phyloP scores from a whole-genome alignment of 1,284 basidiomycete species.

The Stereum hirsutum region DNA sequence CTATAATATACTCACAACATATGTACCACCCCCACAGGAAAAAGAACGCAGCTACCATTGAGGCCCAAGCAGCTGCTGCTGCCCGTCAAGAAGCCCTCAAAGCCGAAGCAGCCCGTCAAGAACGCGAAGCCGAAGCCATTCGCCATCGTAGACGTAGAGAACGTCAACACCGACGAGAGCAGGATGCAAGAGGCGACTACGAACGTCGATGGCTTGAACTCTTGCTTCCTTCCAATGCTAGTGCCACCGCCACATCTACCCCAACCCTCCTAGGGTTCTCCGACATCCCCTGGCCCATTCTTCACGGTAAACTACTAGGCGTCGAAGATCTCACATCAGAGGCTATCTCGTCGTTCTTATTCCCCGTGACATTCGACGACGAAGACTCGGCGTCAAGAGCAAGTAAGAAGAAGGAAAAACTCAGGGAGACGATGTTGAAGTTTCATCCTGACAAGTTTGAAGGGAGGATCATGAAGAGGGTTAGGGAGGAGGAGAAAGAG shows the following conservation, averaged over 20 bases:
- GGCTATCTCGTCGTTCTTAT: constrained; percentile 54
- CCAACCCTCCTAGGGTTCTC: constrained; percentile 30
- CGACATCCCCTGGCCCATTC: constrained; percentile 78
- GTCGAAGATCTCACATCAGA: constrained; percentile 48
- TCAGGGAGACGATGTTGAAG: constrained; percentile 65
- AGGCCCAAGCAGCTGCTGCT: constrained; percentile 48
- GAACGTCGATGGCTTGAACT: constrained; percentile 50
- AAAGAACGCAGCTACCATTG: constrained; percentile 57
- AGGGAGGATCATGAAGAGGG: constrained; percentile 52
- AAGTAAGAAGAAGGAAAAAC: constrained; percentile 42
- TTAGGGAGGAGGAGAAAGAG: constrained; percentile 55
- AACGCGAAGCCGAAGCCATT: constrained; percentile 41
- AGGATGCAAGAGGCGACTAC: constrained; percentile 43
- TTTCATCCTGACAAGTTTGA: constrained; percentile 89
- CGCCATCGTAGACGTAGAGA: constrained; percentile 34
- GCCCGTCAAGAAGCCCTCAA: constrained; percentile 42
- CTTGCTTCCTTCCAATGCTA: constrained; percentile 25
- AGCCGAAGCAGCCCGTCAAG: constrained; percentile 42
- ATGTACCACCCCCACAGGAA: constrained; percentile 40
- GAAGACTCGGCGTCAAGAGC: constrained; percentile 15
- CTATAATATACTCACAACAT: no score
- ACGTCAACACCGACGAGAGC: constrained; percentile 30
- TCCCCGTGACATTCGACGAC: constrained; percentile 18
- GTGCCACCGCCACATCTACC: constrained; percentile 2
- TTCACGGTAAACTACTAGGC: constrained; percentile 18